Base-by-base conservation (phyloP, 768 basidiomycete species). In the Cystofilobasidium ferigula region DNA sequence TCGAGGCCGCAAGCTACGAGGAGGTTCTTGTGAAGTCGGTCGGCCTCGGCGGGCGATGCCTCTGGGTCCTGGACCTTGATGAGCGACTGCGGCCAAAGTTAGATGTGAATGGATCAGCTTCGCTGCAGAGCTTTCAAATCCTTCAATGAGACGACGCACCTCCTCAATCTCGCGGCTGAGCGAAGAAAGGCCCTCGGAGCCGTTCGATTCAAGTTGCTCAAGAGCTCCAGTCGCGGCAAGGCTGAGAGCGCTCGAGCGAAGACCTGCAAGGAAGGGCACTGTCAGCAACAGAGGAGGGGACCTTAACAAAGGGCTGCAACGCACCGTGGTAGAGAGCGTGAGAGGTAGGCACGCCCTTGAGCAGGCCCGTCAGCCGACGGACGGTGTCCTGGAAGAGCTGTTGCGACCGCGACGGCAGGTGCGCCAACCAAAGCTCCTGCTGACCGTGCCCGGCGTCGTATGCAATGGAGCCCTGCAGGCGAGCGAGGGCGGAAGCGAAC, bases 391-490 rank as follows among this genome's bases (percentile, higher is more conserved):
- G 48, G 65, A 61, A 67, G 2, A 59, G 32, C 53, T 61, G 35
- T 53, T 67, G 65, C 7, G 65, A 67, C 3, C 58, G 36, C 24
- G 58, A 28, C 26, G 60, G 59, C 10, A 77, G 70, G 57, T 74
- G 74, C 0, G 74, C 63, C 16, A 79, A 77, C 90, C 90, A 94
- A 40, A 94, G 82, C 26, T 84, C 79, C 24, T 81, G 76, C 73
- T 92, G 77, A 28, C 86, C 87, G 30, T 83, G 78, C 5, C 93
- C 92, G n/a, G 83, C 81, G 9, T 83, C 82, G 20, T 84, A 80
- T 3, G 81, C 82, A 20, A 87, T 78, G 3, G 78, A 72, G 6
- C 79, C 74, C 42, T 80, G 77, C 3, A 93, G 77, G 8, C 71
- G 70, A 36, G 76, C 69, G 22, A 76, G 70, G 22, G 69, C 71